Percentiles rank a stretch among this genome's conserved stretches.
Evolutionary conservation across 1,284 basidiomycete species (phyloP).

Genomic region (Phellopilus nigrolimitatus): DNA sequence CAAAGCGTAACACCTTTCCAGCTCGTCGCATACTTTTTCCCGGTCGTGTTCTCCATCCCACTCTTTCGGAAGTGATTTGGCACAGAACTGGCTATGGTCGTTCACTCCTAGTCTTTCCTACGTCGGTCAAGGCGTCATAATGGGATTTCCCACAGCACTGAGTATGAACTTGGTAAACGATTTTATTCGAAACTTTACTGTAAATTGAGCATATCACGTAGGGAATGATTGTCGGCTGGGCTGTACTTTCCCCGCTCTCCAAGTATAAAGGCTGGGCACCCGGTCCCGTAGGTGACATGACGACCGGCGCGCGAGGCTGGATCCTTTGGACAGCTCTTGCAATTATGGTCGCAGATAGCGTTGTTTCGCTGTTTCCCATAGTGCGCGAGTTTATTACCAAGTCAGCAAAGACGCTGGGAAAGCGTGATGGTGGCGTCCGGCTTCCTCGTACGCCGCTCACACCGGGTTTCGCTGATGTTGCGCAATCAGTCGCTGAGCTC

Average conservation of each 20-base stretch:
- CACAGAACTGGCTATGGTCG: constrained; percentile 89
- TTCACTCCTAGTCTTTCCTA: constrained; percentile 92
- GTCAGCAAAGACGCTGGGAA: constrained; percentile 22
- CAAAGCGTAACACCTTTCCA: constrained; percentile 28
- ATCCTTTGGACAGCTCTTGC: constrained; percentile 93
- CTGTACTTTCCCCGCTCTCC: constrained; percentile 80
- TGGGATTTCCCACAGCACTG: constrained; percentile 92
- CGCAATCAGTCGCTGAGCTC: constrained; percentile 24
- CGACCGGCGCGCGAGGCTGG: constrained; percentile 84
- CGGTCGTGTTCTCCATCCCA: constrained; percentile 87
- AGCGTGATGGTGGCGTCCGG: constrained; percentile 19
- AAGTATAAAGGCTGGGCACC: constrained; percentile 86
- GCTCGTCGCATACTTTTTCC: constrained; percentile 82
- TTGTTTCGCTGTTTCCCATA: constrained; percentile 81
- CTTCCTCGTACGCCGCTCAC: constrained; percentile 15
- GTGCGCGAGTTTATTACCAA: constrained; percentile 47
- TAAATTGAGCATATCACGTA: constrained; percentile 26
- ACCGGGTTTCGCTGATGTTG: constrained; percentile 19
- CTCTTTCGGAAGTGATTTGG: constrained; percentile 85
- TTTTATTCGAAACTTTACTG: background rate
- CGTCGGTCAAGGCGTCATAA: constrained; percentile 94
- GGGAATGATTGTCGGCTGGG: constrained; percentile 97
- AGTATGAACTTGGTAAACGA: constrained; percentile 81
- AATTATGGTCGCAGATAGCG: constrained; percentile 89
- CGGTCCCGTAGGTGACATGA: constrained; percentile 81